Evolutionary conservation across 257 asterid species (phyloP).

Genomic region (Nicotiana tomentosiformis): DNA sequence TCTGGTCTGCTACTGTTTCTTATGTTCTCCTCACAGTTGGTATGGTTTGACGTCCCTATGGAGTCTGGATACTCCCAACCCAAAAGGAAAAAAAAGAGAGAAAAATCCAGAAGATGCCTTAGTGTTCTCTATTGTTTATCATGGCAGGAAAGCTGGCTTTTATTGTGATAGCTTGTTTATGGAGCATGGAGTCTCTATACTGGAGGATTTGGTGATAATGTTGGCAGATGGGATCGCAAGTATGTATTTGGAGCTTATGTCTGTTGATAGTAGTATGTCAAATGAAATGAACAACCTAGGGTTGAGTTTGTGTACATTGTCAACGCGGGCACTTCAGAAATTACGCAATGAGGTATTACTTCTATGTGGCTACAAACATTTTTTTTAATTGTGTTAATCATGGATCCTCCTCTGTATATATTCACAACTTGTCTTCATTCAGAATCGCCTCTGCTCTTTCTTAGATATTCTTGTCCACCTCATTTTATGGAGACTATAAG

Average conservation of each 20-base stretch:
- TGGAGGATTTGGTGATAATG: slow-evolving; percentile 81
- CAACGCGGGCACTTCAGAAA: slow-evolving; percentile 48
- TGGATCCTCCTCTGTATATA: background rate
- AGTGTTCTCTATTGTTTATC: slow-evolving; percentile 1
- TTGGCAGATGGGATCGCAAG: slow-evolving; percentile 90
- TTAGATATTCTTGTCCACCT: background rate
- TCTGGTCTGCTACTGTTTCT: background rate
- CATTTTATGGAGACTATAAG: background rate
- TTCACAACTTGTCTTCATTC: background rate
- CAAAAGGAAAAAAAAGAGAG: too few relatives aligned
- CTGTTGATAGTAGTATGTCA: slow-evolving; percentile 74
- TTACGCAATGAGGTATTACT: slow-evolving; percentile 43
- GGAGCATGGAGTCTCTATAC: slow-evolving; percentile 63
- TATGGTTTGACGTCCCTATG: background rate
- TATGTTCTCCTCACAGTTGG: background rate
- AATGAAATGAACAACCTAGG: slow-evolving; percentile 38
- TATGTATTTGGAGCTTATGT: slow-evolving; percentile 94
- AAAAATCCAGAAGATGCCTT: background rate
- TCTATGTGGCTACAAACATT: background rate
- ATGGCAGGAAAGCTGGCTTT: slow-evolving; percentile 55
- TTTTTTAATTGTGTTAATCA: background rate
- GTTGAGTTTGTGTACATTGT: slow-evolving; percentile 35
- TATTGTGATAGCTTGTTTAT: slow-evolving; percentile 57
- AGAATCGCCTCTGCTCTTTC: background rate
- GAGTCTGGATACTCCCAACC: background rate